These are phyloP conservation scores for Porpolomopsis calyptriformis DNA, from an alignment of 768 basidiomycete genomes.

Conservation along the genomic window DNA sequence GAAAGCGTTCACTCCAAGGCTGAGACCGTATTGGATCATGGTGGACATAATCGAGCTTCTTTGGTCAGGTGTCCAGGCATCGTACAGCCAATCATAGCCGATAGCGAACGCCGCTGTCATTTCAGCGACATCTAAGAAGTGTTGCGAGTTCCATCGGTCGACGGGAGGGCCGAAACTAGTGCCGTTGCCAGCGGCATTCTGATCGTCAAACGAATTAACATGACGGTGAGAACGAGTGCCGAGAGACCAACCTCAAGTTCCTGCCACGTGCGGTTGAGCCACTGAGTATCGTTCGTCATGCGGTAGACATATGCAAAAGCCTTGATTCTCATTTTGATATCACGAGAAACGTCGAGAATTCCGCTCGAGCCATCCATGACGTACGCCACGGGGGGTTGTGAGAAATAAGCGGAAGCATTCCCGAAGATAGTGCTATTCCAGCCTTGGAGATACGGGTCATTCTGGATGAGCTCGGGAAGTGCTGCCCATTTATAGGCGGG, in stretches of 20 bases:
- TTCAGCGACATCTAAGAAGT: conserved; percentile 94
- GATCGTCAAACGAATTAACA: background rate
- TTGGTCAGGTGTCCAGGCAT: conserved; percentile 68
- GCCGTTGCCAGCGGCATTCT: conserved; percentile 72
- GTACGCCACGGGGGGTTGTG: conserved; percentile 57
- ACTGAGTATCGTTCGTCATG: conserved; percentile 86
- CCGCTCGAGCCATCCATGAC: conserved; percentile 75
- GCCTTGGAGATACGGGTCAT: conserved; percentile 72
- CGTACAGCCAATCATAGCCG: conserved; percentile 95
- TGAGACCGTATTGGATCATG: conserved; percentile 71
- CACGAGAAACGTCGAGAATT: conserved; percentile 82
- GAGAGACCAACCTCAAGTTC: conserved; percentile 78
- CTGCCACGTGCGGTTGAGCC: conserved; percentile 74
- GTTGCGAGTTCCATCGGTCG: conserved; percentile 74
- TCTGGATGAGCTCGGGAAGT: conserved; percentile 63
- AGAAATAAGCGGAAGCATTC: conserved; percentile 73
- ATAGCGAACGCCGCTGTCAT: conserved; percentile 81
- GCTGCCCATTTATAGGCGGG: conserved; percentile 86
- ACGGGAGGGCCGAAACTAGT: conserved; percentile 56
- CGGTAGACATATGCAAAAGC: conserved; percentile 85
- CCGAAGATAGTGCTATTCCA: conserved; percentile 90
- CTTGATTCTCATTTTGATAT: conserved; percentile 86
- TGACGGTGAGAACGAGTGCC: background rate
- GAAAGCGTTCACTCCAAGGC: conserved; percentile 48
- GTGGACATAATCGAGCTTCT: conserved; percentile 55